Evolutionary conservation across 2,329 filamentous ascomycete genomes (phyloP).

Genomic region (Madurella mycetomatis): DNA sequence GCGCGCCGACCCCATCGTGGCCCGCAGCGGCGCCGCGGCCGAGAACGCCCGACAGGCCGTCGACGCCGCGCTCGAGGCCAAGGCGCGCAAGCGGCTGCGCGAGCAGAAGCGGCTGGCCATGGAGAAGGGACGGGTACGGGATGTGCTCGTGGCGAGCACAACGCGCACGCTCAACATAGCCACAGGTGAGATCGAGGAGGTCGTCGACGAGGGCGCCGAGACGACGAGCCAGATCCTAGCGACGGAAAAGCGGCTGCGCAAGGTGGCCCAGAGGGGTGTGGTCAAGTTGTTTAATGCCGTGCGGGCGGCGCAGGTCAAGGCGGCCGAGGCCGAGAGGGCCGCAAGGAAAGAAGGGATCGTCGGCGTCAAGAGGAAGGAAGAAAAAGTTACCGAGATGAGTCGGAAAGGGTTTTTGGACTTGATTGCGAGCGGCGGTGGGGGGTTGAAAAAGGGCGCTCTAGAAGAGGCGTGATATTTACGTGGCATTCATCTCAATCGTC

Average conservation of each 20-base stretch:
- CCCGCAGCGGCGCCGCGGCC: slow-evolving; percentile 71
- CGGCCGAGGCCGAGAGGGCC: slow-evolving; percentile 68
- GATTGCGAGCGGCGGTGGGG: slow-evolving; percentile 64
- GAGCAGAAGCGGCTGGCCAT: slow-evolving; percentile 73
- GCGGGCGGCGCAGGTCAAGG: slow-evolving; percentile 84
- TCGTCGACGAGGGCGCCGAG: slow-evolving; percentile 34
- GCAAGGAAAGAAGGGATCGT: slow-evolving; percentile 69
- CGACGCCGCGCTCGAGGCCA: slow-evolving; percentile 74
- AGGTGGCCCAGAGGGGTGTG: slow-evolving; percentile 88
- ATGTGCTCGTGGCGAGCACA: slow-evolving; percentile 63
- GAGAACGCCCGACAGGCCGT: slow-evolving; percentile 67
- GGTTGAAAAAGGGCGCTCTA: slow-evolving; percentile 53
- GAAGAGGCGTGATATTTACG: slow-evolving; percentile 43
- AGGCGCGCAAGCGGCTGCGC: slow-evolving; percentile 72
- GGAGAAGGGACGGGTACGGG: slow-evolving; percentile 83
- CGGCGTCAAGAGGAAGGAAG: slow-evolving; percentile 74
- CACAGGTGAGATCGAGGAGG: slow-evolving; percentile 37
- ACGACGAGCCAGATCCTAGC: slow-evolving; percentile 57
- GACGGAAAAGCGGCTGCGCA: slow-evolving; percentile 73
- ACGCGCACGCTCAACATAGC: slow-evolving; percentile 46
- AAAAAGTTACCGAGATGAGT: slow-evolving; percentile 91
- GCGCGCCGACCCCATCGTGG: slow-evolving; percentile 84
- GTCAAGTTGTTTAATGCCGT: slow-evolving; percentile 97
- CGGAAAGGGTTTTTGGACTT: slow-evolving; percentile 94
- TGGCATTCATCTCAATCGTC: not conserved